These are phyloP conservation scores for Cordyceps sp. DNA, from an alignment of 2,329 filamentous ascomycete species.

Conservation along the genomic window DNA sequence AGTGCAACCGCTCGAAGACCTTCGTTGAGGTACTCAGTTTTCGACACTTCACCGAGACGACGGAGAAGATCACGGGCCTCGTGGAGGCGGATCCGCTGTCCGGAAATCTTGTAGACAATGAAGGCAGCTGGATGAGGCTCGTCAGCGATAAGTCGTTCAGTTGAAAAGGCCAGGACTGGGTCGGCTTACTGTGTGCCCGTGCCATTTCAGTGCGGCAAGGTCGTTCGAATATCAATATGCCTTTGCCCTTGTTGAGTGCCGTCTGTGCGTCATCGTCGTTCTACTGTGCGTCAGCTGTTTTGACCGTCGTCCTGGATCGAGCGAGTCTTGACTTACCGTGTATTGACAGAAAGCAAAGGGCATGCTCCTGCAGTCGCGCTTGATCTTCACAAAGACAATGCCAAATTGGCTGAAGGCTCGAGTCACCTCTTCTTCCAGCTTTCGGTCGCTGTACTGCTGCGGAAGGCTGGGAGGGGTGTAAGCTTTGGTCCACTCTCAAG, in stretches of 20 bases:
- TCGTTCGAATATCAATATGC: slow-evolving; percentile 34
- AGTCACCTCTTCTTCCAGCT: slow-evolving; percentile 35
- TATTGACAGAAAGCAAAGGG: slow-evolving; percentile 49
- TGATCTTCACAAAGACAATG: slow-evolving; percentile 44
- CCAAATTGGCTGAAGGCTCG: slow-evolving; percentile 36
- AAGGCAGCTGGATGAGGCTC: slow-evolving; percentile 26
- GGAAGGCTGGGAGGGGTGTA: slow-evolving; percentile 26
- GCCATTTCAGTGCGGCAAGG: slow-evolving; percentile 43
- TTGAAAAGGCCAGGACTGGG: neutral
- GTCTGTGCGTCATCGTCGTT: slow-evolving; percentile 28
- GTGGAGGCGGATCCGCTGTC: slow-evolving; percentile 17
- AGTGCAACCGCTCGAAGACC: slow-evolving; percentile 16
- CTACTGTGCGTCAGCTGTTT: slow-evolving; percentile 13
- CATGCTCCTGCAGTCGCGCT: slow-evolving; percentile 38
- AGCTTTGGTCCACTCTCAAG: slow-evolving; percentile 3
- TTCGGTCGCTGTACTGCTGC: slow-evolving; percentile 28
- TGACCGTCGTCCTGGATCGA: neutral
- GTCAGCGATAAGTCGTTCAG: slow-evolving; percentile 8
- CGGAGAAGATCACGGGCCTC: slow-evolving; percentile 27
- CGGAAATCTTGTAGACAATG: slow-evolving; percentile 23
- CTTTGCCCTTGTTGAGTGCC: slow-evolving; percentile 30
- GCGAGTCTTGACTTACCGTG: slow-evolving; percentile 26
- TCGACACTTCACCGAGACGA: slow-evolving; percentile 25
- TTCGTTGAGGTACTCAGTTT: slow-evolving; percentile 17
- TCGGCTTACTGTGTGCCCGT: slow-evolving; percentile 36